Evolutionary conservation across 768 basidiomycete species (phyloP), one percentile per base, ranked within the genome.

Genomic region (Rhizopogon sp.): DNA sequence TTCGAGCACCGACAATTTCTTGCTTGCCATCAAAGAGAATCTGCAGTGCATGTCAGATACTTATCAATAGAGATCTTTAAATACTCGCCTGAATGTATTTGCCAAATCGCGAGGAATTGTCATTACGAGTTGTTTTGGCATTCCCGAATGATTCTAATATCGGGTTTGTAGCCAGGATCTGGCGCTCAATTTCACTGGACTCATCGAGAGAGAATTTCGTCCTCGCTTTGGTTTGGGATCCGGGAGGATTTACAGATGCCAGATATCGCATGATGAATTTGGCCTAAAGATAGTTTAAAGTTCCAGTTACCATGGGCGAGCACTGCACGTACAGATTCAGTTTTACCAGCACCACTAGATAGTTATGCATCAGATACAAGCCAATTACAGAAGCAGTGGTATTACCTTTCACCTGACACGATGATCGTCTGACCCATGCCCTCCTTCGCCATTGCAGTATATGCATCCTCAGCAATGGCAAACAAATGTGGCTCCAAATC

Each of bases 241-340:
- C 78, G 31, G 87, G 79, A 58, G 95, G 93, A 60, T 98, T 97
- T 43, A 99, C 93, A 1, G 96, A 98, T 11, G 97, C 97, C 62
- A 99, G 87, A 72, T 98, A 99, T 56, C 97, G 86, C 86, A 99
- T 96, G 71, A 99, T 99, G 76, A 94, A 94, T 76, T 99, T 98
- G 50, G 97, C 90, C 88, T 92, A 63, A 45, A 58, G 49, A 53
- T 33, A 44, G 25, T 61, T 55, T 49, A 44, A 11, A 53, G 14
- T 13, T 31, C 44, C 7, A 16, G 16, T 29, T 52, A 54, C 50
- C 6, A 42, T 47, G 13, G 44, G 3, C 16, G 49, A 55, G 46
- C 22, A 39, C 29, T 35, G 31, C 42, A 61, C 84, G 70, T 62
- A 91, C 96, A 51, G 93, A 96, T 74, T 98, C 97, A 0, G 97